Evolutionary conservation across 768 basidiomycete genomes (phyloP).

Genomic region (Panaeolus cyanescens): DNA sequence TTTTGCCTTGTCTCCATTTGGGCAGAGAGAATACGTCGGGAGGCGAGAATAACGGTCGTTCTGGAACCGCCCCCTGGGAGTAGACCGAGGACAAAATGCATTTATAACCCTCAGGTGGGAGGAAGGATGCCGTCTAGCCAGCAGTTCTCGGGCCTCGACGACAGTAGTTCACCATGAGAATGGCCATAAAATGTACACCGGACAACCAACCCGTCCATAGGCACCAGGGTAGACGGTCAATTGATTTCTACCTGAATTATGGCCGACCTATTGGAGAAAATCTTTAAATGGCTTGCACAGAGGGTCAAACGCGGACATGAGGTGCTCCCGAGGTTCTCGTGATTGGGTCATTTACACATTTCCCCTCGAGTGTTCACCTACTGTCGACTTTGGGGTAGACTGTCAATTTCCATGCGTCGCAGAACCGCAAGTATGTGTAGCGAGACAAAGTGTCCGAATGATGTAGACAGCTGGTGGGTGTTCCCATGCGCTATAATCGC

Average conservation of each 20-base stretch:
- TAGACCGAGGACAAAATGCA: background rate
- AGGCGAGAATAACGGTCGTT: background rate
- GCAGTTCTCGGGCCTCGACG: no score
- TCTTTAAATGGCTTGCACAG: constrained; percentile 1
- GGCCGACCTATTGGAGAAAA: background rate
- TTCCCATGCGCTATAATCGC: background rate
- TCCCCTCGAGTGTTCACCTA: no score
- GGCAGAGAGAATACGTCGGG: background rate
- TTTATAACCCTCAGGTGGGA: background rate
- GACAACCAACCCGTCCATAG: background rate
- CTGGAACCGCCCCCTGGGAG: background rate
- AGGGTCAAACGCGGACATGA: background rate
- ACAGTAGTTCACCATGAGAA: background rate
- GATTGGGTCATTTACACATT: background rate
- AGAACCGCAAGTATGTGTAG: background rate
- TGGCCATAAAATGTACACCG: background rate
- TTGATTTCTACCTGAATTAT: background rate
- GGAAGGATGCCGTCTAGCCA: no score
- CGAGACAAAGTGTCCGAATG: background rate
- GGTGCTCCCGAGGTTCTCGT: background rate
- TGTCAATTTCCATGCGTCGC: background rate
- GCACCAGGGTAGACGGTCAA: background rate
- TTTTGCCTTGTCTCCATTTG: constrained; percentile 2
- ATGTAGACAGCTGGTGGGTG: background rate
- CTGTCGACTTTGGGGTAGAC: background rate